Evolutionary conservation across 176 grass and related monocot genomes (phyloP).

Genomic region (Luzula sylvatica): DNA sequence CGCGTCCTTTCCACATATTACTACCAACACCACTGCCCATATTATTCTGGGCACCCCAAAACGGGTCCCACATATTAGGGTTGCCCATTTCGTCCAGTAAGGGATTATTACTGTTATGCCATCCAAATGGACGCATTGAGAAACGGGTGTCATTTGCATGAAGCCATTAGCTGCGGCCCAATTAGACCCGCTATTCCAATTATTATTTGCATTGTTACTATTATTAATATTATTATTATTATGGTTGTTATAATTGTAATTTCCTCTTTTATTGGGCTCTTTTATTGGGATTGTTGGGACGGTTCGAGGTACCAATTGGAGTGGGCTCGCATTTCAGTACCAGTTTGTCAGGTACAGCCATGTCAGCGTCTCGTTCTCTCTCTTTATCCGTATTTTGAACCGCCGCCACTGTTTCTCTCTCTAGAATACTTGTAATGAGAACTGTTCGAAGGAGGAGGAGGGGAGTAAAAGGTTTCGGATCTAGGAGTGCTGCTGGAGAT

Average conservation of each 20-base stretch:
- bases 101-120: slow-evolving; percentile 44
- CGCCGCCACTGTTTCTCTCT: slow-evolving; percentile 28
- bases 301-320: slow-evolving; percentile 55
- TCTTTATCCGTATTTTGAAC: slow-evolving; percentile 68
- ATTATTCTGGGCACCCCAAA: slow-evolving; percentile 53
- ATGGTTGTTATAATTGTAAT: slow-evolving; percentile 51
- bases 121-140: slow-evolving; percentile 61
- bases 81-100: slow-evolving; percentile 61
- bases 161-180: slow-evolving; percentile 97
- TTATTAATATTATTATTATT: slow-evolving; percentile 36
- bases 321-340: slow-evolving; percentile 54
- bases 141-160: slow-evolving; percentile 79
- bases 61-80: slow-evolving; percentile 65
- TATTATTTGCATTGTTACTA: slow-evolving; percentile 38
- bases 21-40: slow-evolving; percentile 26
- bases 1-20: slow-evolving; percentile 38
- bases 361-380: slow-evolving; percentile 36
- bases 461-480: slow-evolving; percentile 50
- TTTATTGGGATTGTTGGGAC: slow-evolving; percentile 40
- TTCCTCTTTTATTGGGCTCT: slow-evolving; percentile 39
- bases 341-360: slow-evolving; percentile 42
- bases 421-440: slow-evolving; percentile 64
- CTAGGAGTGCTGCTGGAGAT: slow-evolving; percentile 43
- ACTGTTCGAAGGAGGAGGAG: slow-evolving; percentile 53
- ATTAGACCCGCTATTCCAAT: slow-evolving; percentile 67